Evolutionary conservation across 2,329 filamentous ascomycete species (phyloP).

Genomic region (Thermoascus crustaceus): DNA sequence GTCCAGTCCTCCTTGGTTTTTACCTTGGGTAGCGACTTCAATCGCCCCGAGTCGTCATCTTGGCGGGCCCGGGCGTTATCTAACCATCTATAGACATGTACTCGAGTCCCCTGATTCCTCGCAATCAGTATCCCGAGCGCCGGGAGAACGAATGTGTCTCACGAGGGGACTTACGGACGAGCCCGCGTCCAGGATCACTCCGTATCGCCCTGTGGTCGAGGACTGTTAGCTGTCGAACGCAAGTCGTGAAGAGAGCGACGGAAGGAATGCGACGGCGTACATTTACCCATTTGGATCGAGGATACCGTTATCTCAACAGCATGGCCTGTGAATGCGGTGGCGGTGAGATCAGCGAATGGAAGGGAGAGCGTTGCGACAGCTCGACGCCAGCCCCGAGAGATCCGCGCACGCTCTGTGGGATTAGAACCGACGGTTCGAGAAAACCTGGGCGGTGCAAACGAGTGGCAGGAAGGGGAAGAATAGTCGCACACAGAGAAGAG

Average conservation of each 20-base stretch:
- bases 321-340: constrained; percentile 19
- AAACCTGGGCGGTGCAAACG: constrained; percentile 6
- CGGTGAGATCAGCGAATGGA: constrained; percentile 1
- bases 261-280: constrained; percentile 22
- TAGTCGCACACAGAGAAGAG: constrained; percentile 6
- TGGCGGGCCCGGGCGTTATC: constrained; percentile 61
- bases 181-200: constrained; percentile 92
- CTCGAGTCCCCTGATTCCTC: constrained; percentile 60
- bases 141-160: constrained; percentile 7
- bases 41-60: constrained; percentile 50
- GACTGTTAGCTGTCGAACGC: not conserved
- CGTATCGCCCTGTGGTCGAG: constrained; percentile 56
- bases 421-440: constrained; percentile 2
- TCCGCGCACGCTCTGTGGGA: constrained; percentile 2
- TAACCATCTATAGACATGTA: constrained; percentile 92
- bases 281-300: constrained; percentile 35
- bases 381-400: not conserved
- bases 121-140: constrained; percentile 8
- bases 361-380: not conserved
- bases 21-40: constrained; percentile 67
- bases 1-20: constrained; percentile 80
- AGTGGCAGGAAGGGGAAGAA: constrained; percentile 7
- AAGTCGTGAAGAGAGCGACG: constrained; percentile 2
- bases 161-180: constrained; percentile 57
- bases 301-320: constrained; percentile 17